Conservation (phyloP, 768 basidiomycete species). For the Suillus sp. region DNA sequence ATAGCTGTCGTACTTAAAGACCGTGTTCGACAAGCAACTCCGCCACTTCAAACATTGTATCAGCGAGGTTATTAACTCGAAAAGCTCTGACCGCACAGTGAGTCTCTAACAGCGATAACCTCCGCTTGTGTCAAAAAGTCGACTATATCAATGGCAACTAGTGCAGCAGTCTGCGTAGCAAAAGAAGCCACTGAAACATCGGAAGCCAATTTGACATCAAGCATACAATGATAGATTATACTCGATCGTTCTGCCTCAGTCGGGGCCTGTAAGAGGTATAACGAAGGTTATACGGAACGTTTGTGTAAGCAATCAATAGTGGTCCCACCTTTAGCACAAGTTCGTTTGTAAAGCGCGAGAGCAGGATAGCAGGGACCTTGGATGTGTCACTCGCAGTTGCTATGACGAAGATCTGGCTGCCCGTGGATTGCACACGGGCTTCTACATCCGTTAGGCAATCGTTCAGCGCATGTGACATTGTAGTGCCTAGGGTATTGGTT, state of each 20-base stretch:
- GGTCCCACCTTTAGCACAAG: slow-evolving; percentile 65
- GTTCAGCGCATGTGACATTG: slow-evolving; percentile 56
- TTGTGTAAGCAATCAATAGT: not conserved
- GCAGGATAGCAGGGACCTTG: slow-evolving; percentile 61
- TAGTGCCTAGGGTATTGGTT: slow-evolving; percentile 46
- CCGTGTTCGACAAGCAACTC: not conserved
- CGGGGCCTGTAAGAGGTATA: slow-evolving; percentile 59
- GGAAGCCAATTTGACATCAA: slow-evolving; percentile 49
- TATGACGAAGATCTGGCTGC: slow-evolving; percentile 71
- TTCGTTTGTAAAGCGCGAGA: slow-evolving; percentile 85
- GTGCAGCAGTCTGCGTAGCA: slow-evolving; percentile 88
- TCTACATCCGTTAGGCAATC: slow-evolving; percentile 61
- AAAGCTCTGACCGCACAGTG: not conserved
- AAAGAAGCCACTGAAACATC: slow-evolving; percentile 77
- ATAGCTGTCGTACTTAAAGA: not conserved
- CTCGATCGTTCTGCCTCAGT: slow-evolving; percentile 66
- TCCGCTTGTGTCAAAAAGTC: slow-evolving; percentile 66
- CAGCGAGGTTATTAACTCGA: not conserved
- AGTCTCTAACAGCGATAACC: slow-evolving; percentile 43
- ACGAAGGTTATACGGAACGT: not conserved
- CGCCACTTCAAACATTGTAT: not conserved
- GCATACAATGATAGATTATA: slow-evolving; percentile 53
- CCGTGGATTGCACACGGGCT: slow-evolving; percentile 58
- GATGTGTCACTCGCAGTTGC: slow-evolving; percentile 72
- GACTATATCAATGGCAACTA: slow-evolving; percentile 80